These are phyloP conservation scores for Smittium culicis DNA, from an alignment of 371 early-diverging fungal genomes.

Conservation along the genomic window DNA sequence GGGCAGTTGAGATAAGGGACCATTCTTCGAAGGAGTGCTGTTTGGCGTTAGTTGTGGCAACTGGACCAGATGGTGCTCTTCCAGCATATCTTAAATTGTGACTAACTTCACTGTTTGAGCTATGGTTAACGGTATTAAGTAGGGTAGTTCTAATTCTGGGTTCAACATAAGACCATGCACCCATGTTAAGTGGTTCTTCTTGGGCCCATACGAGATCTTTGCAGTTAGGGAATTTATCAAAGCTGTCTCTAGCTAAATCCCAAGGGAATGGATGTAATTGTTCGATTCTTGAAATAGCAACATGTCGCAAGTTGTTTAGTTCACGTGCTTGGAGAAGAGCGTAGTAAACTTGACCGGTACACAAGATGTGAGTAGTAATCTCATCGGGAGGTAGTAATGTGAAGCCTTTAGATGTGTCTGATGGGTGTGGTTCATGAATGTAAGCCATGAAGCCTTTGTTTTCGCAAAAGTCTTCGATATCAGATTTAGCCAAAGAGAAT, in stretches of 20 bases:
- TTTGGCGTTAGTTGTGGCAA: conserved; percentile 95
- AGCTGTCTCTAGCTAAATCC: conserved; percentile 39
- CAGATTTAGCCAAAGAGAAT: conserved; percentile 48
- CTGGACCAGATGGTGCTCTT: conserved; percentile 82
- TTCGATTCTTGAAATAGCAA: conserved; percentile 80
- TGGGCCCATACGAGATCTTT: conserved; percentile 79
- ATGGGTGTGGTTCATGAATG: conserved; percentile 37
- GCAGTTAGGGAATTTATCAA: conserved; percentile 46
- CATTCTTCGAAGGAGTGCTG: conserved; percentile 87
- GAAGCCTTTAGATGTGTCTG: neutral
- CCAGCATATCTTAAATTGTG: conserved; percentile 53
- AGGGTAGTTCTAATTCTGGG: conserved; percentile 46
- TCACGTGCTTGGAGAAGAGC: conserved; percentile 1
- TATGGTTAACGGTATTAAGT: conserved; percentile 1
- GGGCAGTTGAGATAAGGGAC: conserved; percentile 62
- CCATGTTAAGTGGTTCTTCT: conserved; percentile 90
- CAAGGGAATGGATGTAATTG: conserved; percentile 89
- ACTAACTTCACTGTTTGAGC: neutral
- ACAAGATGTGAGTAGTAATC: conserved; percentile 63
- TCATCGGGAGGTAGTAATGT: conserved; percentile 16
- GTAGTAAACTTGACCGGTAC: conserved; percentile 84
- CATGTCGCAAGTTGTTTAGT: conserved; percentile 12
- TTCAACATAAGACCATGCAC: conserved; percentile 72
- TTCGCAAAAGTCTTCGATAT: conserved; percentile 65
- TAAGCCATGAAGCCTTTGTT: conserved; percentile 74